Evolutionary conservation across 2,329 filamentous ascomycete species (phyloP), one percentile per base, ranked within the genome.

Genomic region (Chrysoporthe austroafricana): DNA sequence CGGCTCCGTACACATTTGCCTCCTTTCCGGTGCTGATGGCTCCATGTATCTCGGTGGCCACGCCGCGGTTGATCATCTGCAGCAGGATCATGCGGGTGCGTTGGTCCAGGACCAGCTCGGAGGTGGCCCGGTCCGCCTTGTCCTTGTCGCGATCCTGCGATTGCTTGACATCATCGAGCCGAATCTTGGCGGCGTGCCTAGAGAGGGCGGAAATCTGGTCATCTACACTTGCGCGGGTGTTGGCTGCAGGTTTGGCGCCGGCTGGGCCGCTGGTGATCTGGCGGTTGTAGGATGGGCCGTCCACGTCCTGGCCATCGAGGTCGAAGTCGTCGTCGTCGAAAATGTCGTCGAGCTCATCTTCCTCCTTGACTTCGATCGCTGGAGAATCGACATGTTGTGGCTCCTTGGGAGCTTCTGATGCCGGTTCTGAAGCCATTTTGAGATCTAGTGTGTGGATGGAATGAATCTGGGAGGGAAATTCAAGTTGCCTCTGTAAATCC

Each of bases 11-110:
- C 36, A 99, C 96, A 77, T 99, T 99, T 69, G 96, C 96, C 79
- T 99, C 96, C 78, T 99, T 99, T 66, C 96, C 96, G 0, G 96
- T 99, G 70, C 93, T 97, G 73, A 99, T 87, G 76, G 96, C 96
- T 59, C 96, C 96, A 77, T 99, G 94, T 63, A 99, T 90, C 79
- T 97, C 94, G 67, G 91, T 92, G 62, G 99, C 90, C 70, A 95
- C 85, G 69, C 93, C 91, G 44, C 93, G 89, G 79, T 98, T 97
- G 82, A 98, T 95, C 86, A 99, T 93, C 81, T 97, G 93, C 71
- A 97, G 84, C 64, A 99, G 83, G 70, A 99, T 94, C 93, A 97
- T 97, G 72, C 94, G 91, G 16, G 96, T 99, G 64, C 94, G 87
- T 71, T 94, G 93, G 80, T 99, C 96, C 70, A 99, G 83, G 61